A percentile compares a stretch with the other conserved stretches of the same genome.
These are phyloP conservation scores for Voacanga thouarsii DNA, from an alignment of 257 asterid genomes.

Conservation along the genomic window DNA sequence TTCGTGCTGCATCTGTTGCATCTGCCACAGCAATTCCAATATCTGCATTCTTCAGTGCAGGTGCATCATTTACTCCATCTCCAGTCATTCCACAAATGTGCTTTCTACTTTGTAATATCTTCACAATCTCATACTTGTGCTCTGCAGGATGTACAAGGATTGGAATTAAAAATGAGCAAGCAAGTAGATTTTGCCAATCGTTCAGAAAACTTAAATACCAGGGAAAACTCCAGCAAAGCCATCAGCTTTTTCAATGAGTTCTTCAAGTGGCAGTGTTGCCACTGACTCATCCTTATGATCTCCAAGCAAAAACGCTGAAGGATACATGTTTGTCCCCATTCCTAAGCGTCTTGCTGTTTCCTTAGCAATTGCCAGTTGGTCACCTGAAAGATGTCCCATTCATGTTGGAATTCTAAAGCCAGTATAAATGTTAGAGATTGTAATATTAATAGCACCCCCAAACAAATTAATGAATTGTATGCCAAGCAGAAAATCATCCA, in stretches of 20 bases:
- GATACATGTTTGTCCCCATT: constrained; percentile 74
- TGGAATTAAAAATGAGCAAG: background rate
- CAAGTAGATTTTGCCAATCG: background rate
- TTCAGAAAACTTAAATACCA: constrained; percentile 25
- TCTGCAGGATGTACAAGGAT: constrained; percentile 29
- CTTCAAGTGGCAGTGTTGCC: constrained; percentile 50
- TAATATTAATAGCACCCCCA: background rate
- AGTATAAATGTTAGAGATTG: background rate
- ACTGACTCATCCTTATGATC: constrained; percentile 41
- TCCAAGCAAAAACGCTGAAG: constrained; percentile 55
- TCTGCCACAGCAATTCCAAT: constrained; percentile 72
- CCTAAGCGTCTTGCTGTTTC: constrained; percentile 65
- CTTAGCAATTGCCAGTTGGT: constrained; percentile 57
- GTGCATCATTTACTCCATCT: constrained; percentile 72
- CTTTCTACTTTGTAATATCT: constrained; percentile 46
- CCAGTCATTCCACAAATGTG: constrained; percentile 78
- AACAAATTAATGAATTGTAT: background rate
- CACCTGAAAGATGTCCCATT: constrained; percentile 31
- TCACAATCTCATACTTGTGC: constrained; percentile 68
- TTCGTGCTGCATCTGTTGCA: constrained; percentile 65
- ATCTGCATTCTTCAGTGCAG: constrained; percentile 62
- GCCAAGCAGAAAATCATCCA: background rate
- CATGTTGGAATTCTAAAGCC: background rate
- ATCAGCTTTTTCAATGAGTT: constrained; percentile 64
- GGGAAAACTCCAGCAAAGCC: constrained; percentile 74